Base-by-base conservation (phyloP, 2,329 filamentous ascomycete species). In the Simplicillium aogashimaense region DNA sequence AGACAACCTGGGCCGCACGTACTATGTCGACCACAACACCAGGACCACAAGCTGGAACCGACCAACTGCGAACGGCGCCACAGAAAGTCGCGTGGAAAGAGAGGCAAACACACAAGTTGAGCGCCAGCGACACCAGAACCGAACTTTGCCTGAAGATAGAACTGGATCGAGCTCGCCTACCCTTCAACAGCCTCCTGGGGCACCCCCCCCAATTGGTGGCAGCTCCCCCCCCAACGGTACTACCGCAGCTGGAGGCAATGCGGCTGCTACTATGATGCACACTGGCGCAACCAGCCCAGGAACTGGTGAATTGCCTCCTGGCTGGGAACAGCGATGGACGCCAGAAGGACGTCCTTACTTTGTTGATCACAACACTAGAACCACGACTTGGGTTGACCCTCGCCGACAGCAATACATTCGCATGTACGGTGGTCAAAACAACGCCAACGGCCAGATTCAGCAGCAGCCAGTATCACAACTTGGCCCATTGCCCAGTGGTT, bases 11-110 rank as follows among this genome's bases (percentile, higher is more conserved):
- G 90, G 92, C 39, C 78, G 92, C 53, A 97, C 90, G 16, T 98
- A 98, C 59, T 98, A 97, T 58, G 92, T 98, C 39, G 92, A 98
- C 56, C 92, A 97, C 60, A 97, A 97, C 60, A 95, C 89, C 7
- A 76, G 92, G 53, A 90, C 92, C 41, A 98, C 92, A 1, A 97
- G 90, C 51, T 98, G 92, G 92, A 90, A 86, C 51, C 74, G 92
- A 44, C 92, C 92, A 7, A 84, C 86, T 31, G 81, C 81, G 44
- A 83, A 82, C 53, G 89, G 82, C 45, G 80, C 83, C 35, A 79
- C 78, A 37, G 82, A 89, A 46, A 51, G 54, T 32, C 78, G 88
- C 44, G 82, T 71, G 47, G 84, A 88, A 50, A 76, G 90, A 59
- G 89, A 95, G 57, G 86, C 88, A 18, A 88, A 89, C 46, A 95